Conservation (phyloP, 2,329 filamentous ascomycete genomes). For the Xylaria sp. region DNA sequence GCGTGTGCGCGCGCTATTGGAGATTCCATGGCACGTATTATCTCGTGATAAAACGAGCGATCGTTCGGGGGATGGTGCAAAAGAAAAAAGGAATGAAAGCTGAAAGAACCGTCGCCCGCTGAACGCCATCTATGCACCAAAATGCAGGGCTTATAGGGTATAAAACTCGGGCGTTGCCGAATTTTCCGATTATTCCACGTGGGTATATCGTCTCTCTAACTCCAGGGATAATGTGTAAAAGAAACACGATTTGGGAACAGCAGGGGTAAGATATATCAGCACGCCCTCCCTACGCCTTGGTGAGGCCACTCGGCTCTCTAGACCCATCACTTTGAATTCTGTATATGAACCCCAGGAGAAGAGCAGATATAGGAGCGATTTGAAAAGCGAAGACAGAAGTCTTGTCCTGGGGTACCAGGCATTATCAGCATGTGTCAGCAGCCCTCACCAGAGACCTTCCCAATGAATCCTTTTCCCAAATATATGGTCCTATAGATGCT, state of each 20-base stretch:
- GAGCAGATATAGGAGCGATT: background rate
- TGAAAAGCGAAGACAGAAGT: conserved; percentile 8
- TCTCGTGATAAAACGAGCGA: conserved; percentile 4
- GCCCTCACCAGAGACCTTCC: conserved; percentile 8
- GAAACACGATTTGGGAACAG: conserved; percentile 18
- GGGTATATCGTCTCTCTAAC: conserved; percentile 37
- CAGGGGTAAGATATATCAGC: background rate
- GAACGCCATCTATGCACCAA: conserved; percentile 40
- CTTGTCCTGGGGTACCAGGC: conserved; percentile 10
- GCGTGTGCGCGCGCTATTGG: background rate
- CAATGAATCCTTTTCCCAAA: conserved; percentile 14
- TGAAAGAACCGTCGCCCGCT: conserved; percentile 26
- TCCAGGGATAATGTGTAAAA: conserved; percentile 27
- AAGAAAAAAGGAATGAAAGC: conserved; percentile 13
- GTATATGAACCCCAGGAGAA: conserved; percentile 1
- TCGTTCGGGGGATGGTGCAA: conserved; percentile 8
- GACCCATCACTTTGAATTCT: conserved; percentile 9
- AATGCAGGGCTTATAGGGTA: conserved; percentile 34
- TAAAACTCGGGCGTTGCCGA: conserved; percentile 30
- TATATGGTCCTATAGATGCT: conserved; percentile 5
- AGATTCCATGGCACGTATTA: background rate
- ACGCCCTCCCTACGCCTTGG: background rate
- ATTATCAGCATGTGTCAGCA: conserved; percentile 7
- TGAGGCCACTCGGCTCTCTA: background rate
- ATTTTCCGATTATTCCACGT: conserved; percentile 29